Percentiles rank a stretch among this genome's conserved stretches.
Conservation (phyloP, 2,329 filamentous ascomycete genomes). For the Fusarium austroafricanum region DNA sequence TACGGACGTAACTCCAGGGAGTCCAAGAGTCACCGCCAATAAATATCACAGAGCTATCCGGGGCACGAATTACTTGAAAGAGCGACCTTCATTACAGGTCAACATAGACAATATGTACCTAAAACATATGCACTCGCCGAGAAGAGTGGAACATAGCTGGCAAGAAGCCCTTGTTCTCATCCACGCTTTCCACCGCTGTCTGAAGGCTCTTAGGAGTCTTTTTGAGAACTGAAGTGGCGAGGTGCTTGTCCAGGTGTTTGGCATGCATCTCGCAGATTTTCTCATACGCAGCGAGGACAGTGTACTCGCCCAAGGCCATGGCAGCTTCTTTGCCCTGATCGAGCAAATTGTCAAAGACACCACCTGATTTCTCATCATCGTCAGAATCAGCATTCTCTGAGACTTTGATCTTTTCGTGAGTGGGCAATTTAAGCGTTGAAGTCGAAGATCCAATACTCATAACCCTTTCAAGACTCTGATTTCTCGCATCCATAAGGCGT, state of each 20-base stretch:
- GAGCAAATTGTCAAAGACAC: background rate
- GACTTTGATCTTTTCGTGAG: background rate
- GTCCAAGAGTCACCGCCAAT: too few species aligned
- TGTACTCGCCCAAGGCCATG: slow-evolving; percentile 1
- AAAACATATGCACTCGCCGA: slow-evolving; percentile 5
- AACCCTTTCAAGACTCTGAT: background rate
- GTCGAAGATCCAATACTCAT: background rate
- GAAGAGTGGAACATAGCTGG: slow-evolving; percentile 14
- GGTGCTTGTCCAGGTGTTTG: background rate
- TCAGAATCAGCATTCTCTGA: background rate
- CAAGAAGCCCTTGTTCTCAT: slow-evolving; percentile 4
- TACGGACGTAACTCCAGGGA: too few species aligned
- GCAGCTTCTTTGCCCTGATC: slow-evolving; percentile 12
- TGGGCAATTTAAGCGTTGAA: background rate
- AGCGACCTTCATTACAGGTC: too few species aligned
- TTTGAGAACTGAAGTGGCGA: background rate
- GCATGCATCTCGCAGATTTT: slow-evolving; percentile 8
- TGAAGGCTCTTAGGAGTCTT: background rate
- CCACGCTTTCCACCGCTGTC: slow-evolving; percentile 2
- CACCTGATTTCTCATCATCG: background rate
- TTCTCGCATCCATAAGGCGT: background rate
- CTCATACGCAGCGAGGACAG: background rate
- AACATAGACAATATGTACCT: too few species aligned
- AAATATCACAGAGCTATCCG: too few species aligned
- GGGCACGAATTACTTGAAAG: too few species aligned